Conservation (phyloP, 768 basidiomycete genomes). For the Serpula lacrymans region DNA sequence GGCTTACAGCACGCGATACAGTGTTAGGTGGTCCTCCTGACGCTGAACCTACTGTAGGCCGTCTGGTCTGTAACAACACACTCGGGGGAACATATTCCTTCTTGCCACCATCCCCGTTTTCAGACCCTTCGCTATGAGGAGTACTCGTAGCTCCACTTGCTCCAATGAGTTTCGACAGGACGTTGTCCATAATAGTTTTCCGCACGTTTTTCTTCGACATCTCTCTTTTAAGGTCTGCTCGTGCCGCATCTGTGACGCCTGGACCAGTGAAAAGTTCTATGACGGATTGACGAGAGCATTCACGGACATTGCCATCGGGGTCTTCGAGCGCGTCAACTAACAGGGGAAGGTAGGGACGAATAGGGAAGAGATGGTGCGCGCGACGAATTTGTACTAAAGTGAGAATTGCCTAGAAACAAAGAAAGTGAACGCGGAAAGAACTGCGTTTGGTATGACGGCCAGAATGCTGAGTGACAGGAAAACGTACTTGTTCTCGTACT, state of each 20-base stretch:
- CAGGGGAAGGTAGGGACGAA: conserved; percentile 72
- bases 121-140: conserved; percentile 56
- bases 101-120: conserved; percentile 46
- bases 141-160: conserved; percentile 36
- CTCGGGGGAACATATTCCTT: conserved; percentile 79
- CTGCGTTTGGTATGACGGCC: background rate
- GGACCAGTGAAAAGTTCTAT: conserved; percentile 84
- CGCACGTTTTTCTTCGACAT: conserved; percentile 82
- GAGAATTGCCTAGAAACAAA: conserved; percentile 48
- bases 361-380: conserved; percentile 67
- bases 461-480: background rate
- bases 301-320: conserved; percentile 84
- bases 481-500: conserved; percentile 78
- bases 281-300: conserved; percentile 76
- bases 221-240: conserved; percentile 91
- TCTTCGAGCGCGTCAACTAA: conserved; percentile 90
- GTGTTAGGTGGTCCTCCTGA: conserved; percentile 22
- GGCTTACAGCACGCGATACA: conserved; percentile 45
- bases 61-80: conserved; percentile 51
- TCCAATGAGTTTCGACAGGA: conserved; percentile 63
- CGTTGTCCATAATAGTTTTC: conserved; percentile 80
- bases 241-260: conserved; percentile 79
- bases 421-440: conserved; percentile 5
- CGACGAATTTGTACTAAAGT: conserved; percentile 73
- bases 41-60: conserved; percentile 38